Percentiles rank a stretch among this genome's conserved stretches.
These are phyloP conservation scores for Gremmenia infestans DNA, from an alignment of 2,329 filamentous ascomycete genomes.

Conservation along the genomic window DNA sequence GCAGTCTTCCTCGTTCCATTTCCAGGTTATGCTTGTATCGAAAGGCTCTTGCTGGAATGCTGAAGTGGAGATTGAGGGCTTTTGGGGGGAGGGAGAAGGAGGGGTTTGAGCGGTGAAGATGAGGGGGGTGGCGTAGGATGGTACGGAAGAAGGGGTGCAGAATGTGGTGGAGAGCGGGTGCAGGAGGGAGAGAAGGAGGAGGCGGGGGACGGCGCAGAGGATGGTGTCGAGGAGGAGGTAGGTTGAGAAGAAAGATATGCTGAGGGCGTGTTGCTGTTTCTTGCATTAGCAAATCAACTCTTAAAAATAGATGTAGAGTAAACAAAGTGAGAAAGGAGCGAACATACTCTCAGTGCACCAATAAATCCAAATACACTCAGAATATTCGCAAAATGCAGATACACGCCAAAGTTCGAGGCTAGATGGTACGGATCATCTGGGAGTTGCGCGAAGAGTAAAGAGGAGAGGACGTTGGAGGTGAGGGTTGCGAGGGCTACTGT, in stretches of 20 bases:
- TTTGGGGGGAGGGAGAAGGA: not conserved
- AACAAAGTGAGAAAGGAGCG: not conserved
- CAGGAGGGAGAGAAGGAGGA: constrained; percentile 25
- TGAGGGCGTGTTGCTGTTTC: constrained; percentile 26
- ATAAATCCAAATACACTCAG: constrained; percentile 38
- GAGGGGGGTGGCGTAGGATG: not conserved
- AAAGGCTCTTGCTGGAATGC: not conserved
- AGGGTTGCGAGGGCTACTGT: constrained; percentile 26
- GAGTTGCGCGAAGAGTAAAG: constrained; percentile 28
- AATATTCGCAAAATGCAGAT: constrained; percentile 36
- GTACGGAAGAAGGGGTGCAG: constrained; percentile 9
- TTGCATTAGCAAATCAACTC: not conserved
- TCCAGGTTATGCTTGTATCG: not conserved
- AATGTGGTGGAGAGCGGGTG: constrained; percentile 15
- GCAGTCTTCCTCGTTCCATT: constrained; percentile 16
- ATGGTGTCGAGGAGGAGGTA: constrained; percentile 31
- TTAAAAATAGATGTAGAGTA: not conserved
- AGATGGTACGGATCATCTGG: constrained; percentile 31
- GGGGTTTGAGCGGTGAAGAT: not conserved
- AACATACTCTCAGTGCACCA: constrained; percentile 39
- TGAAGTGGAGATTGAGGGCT: not conserved
- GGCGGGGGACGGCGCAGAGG: constrained; percentile 26
- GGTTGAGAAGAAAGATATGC: constrained; percentile 28
- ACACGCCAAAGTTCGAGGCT: constrained; percentile 32
- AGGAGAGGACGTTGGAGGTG: constrained; percentile 27